Conservation (phyloP, 208 protist genomes). For the Strigomonas culicis region DNA sequence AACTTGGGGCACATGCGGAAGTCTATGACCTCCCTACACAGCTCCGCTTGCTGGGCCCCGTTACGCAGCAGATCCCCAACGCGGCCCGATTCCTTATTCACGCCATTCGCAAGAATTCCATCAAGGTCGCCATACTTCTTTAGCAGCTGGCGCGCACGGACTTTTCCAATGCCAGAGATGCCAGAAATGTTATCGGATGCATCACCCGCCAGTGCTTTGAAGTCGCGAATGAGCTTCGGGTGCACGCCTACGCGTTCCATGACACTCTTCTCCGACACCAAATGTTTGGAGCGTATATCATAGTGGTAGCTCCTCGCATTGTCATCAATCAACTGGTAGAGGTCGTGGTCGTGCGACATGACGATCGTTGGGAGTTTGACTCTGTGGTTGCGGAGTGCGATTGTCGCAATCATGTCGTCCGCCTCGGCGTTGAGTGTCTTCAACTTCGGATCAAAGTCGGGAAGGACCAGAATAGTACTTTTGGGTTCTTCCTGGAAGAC, state of each 20-base stretch:
- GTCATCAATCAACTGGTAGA: slow-evolving; percentile 88
- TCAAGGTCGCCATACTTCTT: slow-evolving; percentile 89
- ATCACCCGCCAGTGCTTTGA: slow-evolving; percentile 84
- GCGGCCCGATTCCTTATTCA: slow-evolving; percentile 48
- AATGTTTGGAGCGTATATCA: slow-evolving; percentile 85
- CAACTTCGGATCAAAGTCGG: slow-evolving; percentile 66
- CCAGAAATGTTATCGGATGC: slow-evolving; percentile 84
- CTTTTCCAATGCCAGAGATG: slow-evolving; percentile 82
- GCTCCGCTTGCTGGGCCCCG: slow-evolving; percentile 45
- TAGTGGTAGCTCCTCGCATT: slow-evolving; percentile 68
- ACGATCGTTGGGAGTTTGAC: slow-evolving; percentile 77
- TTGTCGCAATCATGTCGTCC: slow-evolving; percentile 88
- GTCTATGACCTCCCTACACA: slow-evolving; percentile 74
- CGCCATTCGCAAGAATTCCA: slow-evolving; percentile 66
- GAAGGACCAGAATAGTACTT: slow-evolving; percentile 60
- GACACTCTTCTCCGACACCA: slow-evolving; percentile 80
- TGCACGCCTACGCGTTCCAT: slow-evolving; percentile 78
- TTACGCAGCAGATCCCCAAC: slow-evolving; percentile 57
- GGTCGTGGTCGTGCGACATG: slow-evolving; percentile 87
- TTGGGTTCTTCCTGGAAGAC: slow-evolving; percentile 75
- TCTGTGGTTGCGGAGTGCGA: slow-evolving; percentile 70
- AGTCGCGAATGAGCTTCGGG: slow-evolving; percentile 84
- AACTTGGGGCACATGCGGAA: slow-evolving; percentile 81
- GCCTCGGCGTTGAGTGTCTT: slow-evolving; percentile 81
- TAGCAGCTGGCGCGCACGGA: slow-evolving; percentile 68